These are phyloP conservation scores for Phytopythium mirpurense DNA, from an alignment of 352 stramenopile species.

Conservation along the genomic window DNA sequence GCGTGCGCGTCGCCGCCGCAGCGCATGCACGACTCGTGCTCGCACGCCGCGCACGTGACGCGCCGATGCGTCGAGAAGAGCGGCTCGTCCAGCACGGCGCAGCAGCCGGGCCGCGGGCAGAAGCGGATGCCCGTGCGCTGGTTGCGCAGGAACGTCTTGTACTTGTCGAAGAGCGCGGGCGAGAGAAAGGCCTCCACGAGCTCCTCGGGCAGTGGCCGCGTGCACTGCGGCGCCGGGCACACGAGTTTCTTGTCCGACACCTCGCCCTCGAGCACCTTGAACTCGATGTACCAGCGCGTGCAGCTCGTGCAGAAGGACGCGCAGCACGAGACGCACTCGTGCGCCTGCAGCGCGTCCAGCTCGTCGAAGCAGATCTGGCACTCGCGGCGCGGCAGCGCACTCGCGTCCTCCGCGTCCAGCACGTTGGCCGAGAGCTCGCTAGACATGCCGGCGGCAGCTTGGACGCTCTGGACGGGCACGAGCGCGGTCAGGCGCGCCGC, in stretches of 20 bases:
- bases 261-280: slow-evolving; percentile 72
- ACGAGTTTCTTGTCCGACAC: slow-evolving; percentile 71
- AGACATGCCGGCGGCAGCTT: background rate
- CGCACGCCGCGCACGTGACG: slow-evolving; percentile 40
- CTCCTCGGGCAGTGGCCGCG: slow-evolving; percentile 35
- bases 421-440: background rate
- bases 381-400: slow-evolving; percentile 22
- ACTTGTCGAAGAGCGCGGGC: slow-evolving; percentile 49
- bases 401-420: too few species aligned
- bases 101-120: slow-evolving; percentile 61
- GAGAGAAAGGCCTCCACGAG: slow-evolving; percentile 50
- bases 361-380: slow-evolving; percentile 79
- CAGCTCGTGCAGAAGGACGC: slow-evolving; percentile 52
- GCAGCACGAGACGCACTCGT: slow-evolving; percentile 41
- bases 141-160: slow-evolving; percentile 58
- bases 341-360: slow-evolving; percentile 34
- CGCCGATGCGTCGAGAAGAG: slow-evolving; percentile 35
- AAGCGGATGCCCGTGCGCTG: slow-evolving; percentile 65
- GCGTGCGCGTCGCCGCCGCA: slow-evolving; percentile 59
- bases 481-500: slow-evolving; percentile 1
- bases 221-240: slow-evolving; percentile 59
- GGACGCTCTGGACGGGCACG: background rate
- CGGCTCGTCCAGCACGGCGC: slow-evolving; percentile 50
- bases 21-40: slow-evolving; percentile 60
- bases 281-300: slow-evolving; percentile 68